These are phyloP conservation scores for Capsicum pubescens DNA, from an alignment of 257 asterid genomes.

Conservation along the genomic window DNA sequence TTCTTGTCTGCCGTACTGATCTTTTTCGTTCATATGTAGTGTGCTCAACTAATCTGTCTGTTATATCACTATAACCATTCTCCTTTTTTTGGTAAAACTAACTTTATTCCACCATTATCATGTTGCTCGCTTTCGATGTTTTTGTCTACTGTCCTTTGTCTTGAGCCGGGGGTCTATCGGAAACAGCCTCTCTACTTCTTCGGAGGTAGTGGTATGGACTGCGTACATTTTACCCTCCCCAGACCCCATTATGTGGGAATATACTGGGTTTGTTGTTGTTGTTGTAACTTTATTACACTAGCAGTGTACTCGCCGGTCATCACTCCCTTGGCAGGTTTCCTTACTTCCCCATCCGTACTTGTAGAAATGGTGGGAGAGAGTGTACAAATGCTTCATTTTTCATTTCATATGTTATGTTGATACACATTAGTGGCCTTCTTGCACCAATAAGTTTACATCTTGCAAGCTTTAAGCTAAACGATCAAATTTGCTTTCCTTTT, in stretches of 20 bases:
- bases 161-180: no score
- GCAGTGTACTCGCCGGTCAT: not conserved
- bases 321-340: not conserved
- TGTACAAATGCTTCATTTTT: constrained; percentile 1
- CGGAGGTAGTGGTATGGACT: no score
- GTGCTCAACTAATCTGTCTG: not conserved
- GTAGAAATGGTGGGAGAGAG: not conserved
- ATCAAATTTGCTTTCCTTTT: not conserved
- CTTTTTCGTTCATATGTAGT: not conserved
- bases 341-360: not conserved
- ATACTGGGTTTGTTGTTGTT: no score
- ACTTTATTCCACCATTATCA: not conserved
- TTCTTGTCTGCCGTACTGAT: not conserved
- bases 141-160: no score
- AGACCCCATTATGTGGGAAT: no score
- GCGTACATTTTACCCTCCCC: no score
- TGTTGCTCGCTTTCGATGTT: no score
- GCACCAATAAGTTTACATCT: constrained; percentile 1
- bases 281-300: no score
- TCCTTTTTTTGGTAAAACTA: no score
- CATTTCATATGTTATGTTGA: not conserved
- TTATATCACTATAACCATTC: not conserved
- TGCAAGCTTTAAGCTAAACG: not conserved
- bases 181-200: no score
- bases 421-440: not conserved